Evolutionary conservation across 2,329 filamentous ascomycete genomes (phyloP).

Genomic region (Pseudopyrenochaeta lycopersici): DNA sequence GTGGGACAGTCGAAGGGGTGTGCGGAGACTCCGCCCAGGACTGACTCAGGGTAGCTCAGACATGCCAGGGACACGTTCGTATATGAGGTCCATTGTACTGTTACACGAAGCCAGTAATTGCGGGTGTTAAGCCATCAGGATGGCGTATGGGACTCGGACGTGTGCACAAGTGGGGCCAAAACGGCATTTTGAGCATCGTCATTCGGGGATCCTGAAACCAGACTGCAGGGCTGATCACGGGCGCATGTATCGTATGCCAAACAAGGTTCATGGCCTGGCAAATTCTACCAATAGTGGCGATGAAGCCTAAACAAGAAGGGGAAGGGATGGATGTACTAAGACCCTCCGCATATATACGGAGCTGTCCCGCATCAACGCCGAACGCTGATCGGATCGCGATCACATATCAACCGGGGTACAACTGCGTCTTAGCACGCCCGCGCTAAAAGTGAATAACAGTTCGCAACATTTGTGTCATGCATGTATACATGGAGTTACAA

Average conservation of each 20-base stretch:
- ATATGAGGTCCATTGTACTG: slow-evolving; percentile 12
- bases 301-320: too few relatives aligned
- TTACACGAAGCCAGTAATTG: slow-evolving; percentile 5
- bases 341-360: too few relatives aligned
- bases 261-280: too few relatives aligned
- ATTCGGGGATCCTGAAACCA: slow-evolving; percentile 5
- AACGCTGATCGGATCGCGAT: too few relatives aligned
- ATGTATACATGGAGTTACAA: too few relatives aligned
- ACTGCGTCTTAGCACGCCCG: too few relatives aligned
- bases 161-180: slow-evolving; percentile 1
- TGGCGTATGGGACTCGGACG: slow-evolving; percentile 6
- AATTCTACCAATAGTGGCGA: too few relatives aligned
- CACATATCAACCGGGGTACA: too few relatives aligned
- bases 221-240: slow-evolving; percentile 8
- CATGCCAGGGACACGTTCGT: slow-evolving; percentile 1
- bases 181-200: slow-evolving; percentile 4
- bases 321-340: too few relatives aligned
- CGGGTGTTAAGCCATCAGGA: slow-evolving; percentile 5
- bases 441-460: too few relatives aligned
- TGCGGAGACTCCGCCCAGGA: slow-evolving; percentile 7
- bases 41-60: slow-evolving; percentile 3
- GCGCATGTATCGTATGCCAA: slow-evolving; percentile 1
- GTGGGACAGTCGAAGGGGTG: not conserved
- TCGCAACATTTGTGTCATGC: too few relatives aligned
- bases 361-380: too few relatives aligned